Evolutionary conservation across 192 early-diverging fungal genomes (phyloP), one percentile per base, ranked within the genome.

Genomic region (Haplosporangium gracile): DNA sequence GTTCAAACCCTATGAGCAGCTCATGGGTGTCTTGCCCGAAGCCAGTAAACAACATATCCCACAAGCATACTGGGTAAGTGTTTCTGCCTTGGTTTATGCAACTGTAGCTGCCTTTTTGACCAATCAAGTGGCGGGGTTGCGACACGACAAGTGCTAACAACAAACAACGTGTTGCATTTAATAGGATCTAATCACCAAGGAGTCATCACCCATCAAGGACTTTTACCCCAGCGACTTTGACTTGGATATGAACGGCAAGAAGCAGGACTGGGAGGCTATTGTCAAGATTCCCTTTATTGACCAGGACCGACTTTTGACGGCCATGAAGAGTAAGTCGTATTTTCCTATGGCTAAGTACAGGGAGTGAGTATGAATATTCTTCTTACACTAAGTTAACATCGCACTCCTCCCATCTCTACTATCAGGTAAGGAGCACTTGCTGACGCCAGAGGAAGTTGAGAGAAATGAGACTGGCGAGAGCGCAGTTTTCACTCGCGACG

Each of bases 201-300:
- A 92, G 2, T 81, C 93, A 9, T 97, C 96, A n/a, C 96, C 96
- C 5, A 98, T 99, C 65, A 96, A 94, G 82, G 98, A 99, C 76
- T 95, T 99, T 88, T 99, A 97, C 91, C 99, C 99, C 42, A 90
- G 85, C 40, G 93, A 95, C 45, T 99, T 99, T 90, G 94, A 95
- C 5, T 90, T 96, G 20, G 99, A 99, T 80, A 90, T 99, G 92
- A 99, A 99, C 86, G 99, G 99, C 76, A 99, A 99, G 91, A 99
- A 98, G 85, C 95, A 96, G 89, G 94, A 95, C 6, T 99, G 98
- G 98, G 98, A 99, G 90, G 98, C 97, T 24, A 94, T 99, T n/a
- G 97, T 99, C n/a, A 93, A 96, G 69, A 95, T 99, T 70, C 96
- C 98, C 18, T 99, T 99, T 86, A 99, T 99, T 76, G 97, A 99